Evolutionary conservation across 2,329 filamentous ascomycete genomes (phyloP), one percentile per base, ranked within the genome.

Genomic region (Sporothrix phasma): DNA sequence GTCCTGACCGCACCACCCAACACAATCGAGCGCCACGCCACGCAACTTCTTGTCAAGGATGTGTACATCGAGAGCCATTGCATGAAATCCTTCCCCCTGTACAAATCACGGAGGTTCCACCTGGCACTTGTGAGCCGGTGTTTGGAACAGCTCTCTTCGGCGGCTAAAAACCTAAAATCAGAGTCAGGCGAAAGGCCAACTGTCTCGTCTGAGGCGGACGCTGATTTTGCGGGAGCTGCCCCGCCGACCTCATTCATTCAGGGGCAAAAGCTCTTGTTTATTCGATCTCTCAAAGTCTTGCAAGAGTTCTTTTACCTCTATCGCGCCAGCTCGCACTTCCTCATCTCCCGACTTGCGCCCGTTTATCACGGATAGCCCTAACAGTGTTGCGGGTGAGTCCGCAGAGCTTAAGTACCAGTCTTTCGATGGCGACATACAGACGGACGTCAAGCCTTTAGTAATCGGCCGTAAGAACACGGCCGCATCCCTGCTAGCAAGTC

Each of bases 381-480:
- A 81, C 39, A 74, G 80, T 41, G 73, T 86, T 0, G 81, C 82
- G 67, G 89, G 89, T 6, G 83, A 88, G 43, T 76, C 81, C 2
- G 79, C 90, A 0, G 81, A 84, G 60, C 80, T 94, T 19, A 86
- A 85, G 61, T 93, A 89, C 70, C 89, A 93, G 73, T 84, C 84
- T 1, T 91, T 91, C 69, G 83, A 88, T 70, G 84, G 84, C 13
- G 74, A 80, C 26, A 74, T 75, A 1, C 81, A 84, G 63, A 86
- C 83, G 1, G 83, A 84, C 13, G 80, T 91, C 29, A 80, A 81
- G 69, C 77, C 79, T 1, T 75, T 94, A 34, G 77, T 77, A 31
- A 87, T 94, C 68, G 89, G 89, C 0, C 81, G 82, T 51, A 80
- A 84, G 29, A 90, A 92, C 64, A 94, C 88, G 0, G 82, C 84